Evolutionary conservation across 805 yeast genomes (phyloP).

Genomic region (Saccharomycopsis sp.): DNA sequence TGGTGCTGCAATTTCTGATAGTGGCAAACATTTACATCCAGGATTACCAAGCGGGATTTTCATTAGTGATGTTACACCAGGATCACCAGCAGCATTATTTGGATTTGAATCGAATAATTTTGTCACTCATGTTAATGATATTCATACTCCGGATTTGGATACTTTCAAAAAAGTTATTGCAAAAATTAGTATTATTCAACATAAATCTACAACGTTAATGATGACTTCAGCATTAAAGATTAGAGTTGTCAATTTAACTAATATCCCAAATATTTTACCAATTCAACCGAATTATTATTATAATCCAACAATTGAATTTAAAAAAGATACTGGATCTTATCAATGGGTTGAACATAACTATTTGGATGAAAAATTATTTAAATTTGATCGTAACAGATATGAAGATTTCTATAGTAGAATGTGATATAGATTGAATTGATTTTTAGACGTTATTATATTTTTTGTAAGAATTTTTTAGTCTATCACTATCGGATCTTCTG

Average conservation of each 20-base stretch:
- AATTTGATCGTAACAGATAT: conserved; percentile 22
- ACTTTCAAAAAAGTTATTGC: conserved; percentile 22
- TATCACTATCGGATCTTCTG: too few species aligned
- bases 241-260: conserved; percentile 21
- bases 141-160: conserved; percentile 22
- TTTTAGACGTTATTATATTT: too few species aligned
- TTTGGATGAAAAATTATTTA: conserved; percentile 22
- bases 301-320: conserved; percentile 54
- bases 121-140: conserved; percentile 23
- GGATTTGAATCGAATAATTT: conserved; percentile 21
- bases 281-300: conserved; percentile 22
- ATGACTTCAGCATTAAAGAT: conserved; percentile 23
- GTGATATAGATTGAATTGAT: too few species aligned
- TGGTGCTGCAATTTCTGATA: conserved; percentile 11
- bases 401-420: conserved; percentile 22
- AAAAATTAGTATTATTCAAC: conserved; percentile 22
- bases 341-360: conserved; percentile 44
- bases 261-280: conserved; percentile 20
- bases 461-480: too few species aligned
- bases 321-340: conserved; percentile 38
- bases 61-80: conserved; percentile 21
- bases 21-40: conserved; percentile 21
- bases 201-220: conserved; percentile 21
- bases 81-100: conserved; percentile 22
- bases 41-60: conserved; percentile 22